Conservation (phyloP, 2,329 filamentous ascomycete genomes). For the Pleoardoris graminearum region DNA sequence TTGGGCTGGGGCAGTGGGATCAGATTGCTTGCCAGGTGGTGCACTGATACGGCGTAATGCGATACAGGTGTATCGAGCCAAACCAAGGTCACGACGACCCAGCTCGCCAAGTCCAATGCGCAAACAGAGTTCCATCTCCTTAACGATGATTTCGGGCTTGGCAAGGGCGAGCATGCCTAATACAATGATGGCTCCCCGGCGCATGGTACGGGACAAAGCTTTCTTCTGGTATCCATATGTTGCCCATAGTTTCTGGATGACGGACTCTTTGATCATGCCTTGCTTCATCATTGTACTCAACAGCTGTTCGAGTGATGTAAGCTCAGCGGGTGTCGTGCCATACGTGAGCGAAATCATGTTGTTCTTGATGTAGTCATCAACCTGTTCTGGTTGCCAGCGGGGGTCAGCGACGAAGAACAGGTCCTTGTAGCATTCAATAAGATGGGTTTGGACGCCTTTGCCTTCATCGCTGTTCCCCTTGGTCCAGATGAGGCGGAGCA, state of each 20-base stretch:
- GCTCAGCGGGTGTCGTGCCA: constrained; percentile 88
- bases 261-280: constrained; percentile 79
- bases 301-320: constrained; percentile 93
- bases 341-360: constrained; percentile 99
- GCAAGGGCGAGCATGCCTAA: constrained; percentile 95
- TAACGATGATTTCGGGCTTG: constrained; percentile 87
- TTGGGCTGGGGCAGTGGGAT: constrained; percentile 56
- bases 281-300: constrained; percentile 97
- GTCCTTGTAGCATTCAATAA: constrained; percentile 95
- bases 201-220: constrained; percentile 88
- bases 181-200: constrained; percentile 92
- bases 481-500: constrained; percentile 98
- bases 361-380: constrained; percentile 91
- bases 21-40: constrained; percentile 65
- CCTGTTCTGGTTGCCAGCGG: constrained; percentile 82
- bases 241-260: constrained; percentile 93
- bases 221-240: constrained; percentile 89
- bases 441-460: constrained; percentile 93
- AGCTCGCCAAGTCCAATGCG: constrained; percentile 82
- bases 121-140: constrained; percentile 93
- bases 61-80: constrained; percentile 95
- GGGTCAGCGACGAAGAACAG: constrained; percentile 96
- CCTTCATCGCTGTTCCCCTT: constrained; percentile 99
- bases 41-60: constrained; percentile 90
- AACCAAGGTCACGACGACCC: constrained; percentile 78